A percentile compares a stretch with the other conserved stretches of the same genome.
Evolutionary conservation across 2,329 filamentous ascomycete species (phyloP).

Genomic region (Arthrobotrys pseudoclavata): DNA sequence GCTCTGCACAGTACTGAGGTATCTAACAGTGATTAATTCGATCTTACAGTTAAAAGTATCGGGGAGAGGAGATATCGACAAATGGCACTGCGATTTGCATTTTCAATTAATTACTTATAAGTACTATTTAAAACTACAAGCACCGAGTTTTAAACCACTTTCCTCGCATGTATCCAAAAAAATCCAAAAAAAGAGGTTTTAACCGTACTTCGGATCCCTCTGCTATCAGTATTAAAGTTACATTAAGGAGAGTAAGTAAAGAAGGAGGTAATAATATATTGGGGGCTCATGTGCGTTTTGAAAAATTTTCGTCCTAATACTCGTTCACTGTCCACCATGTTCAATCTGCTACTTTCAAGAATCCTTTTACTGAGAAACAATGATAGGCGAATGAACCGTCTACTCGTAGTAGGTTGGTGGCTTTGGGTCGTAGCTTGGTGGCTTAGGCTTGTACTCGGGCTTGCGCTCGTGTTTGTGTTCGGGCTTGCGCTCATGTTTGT

Average conservation of each 20-base stretch:
- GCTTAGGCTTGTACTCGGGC: background rate
- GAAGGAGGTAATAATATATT: background rate
- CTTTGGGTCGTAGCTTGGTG: constrained; percentile 18
- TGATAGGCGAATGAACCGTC: background rate
- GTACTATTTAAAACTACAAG: constrained; percentile 23
- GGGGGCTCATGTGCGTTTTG: background rate
- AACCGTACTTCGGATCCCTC: constrained; percentile 1
- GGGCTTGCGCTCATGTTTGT: background rate
- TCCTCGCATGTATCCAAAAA: constrained; percentile 13
- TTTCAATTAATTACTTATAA: constrained; percentile 8
- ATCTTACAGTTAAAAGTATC: no score
- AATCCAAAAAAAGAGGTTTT: background rate
- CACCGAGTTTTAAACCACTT: constrained; percentile 18
- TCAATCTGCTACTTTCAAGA: constrained; percentile 2
- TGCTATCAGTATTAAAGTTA: constrained; percentile 12
- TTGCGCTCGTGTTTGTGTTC: background rate
- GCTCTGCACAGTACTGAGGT: no score
- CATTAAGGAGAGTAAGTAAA: constrained; percentile 21
- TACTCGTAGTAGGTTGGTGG: constrained; percentile 24
- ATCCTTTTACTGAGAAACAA: background rate
- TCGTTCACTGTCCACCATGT: background rate
- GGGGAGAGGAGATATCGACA: background rate
- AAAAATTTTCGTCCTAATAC: background rate
- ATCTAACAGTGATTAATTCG: no score
- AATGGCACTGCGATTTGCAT: constrained; percentile 10